Base-by-base conservation (phyloP, 805 yeast genomes). In the Myxozyma monticola region DNA sequence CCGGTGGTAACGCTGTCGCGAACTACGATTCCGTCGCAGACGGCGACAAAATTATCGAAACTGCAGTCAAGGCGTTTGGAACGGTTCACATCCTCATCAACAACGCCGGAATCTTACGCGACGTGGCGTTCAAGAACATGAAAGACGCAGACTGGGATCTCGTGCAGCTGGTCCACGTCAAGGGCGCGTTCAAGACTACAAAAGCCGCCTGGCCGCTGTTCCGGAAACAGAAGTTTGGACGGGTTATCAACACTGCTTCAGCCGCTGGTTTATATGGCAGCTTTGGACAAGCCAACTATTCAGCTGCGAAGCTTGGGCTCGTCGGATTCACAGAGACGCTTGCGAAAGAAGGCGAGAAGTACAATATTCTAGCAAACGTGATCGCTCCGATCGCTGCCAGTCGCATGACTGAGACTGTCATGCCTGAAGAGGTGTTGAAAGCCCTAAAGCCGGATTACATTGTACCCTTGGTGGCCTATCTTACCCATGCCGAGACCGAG, bases 201-300 rank as follows among this genome's bases (percentile, higher is more conserved):
- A 77, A 78, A 61, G 90, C 95, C 20, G 96, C 96, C 34, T 91
- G 98, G 98, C 89, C 91, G 7, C 76, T 85, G 66, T 80, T 91
- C 75, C 81, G 80, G 66, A 71, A 85, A 58, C 97, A 93, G 70
- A 79, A 80, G 54, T 91, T 76, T 65, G 99, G 99, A 58, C 78
- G 98, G 62, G 78, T 91, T 61, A 71, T 91, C 62, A 90, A 88
- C 77, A 90, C 97, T n/a, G 82, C 96, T 24, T 89, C 96, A 3
- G 96, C 98, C 3, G 98, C 98, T 30, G 99, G 99, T 20, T 76
- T 91, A 59, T 91, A 85, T 68, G 99, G 99, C 56, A 89, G 89
- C 72, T 91, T 90, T 71, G 99, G 99, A 42, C 99, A 91, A 72
- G 81, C 96, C 35, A 91, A 91, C 72, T 91, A 91, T 71, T 83